Base-by-base conservation (phyloP, 1,139 yeast species). In the Yamadazyma siamensis region DNA sequence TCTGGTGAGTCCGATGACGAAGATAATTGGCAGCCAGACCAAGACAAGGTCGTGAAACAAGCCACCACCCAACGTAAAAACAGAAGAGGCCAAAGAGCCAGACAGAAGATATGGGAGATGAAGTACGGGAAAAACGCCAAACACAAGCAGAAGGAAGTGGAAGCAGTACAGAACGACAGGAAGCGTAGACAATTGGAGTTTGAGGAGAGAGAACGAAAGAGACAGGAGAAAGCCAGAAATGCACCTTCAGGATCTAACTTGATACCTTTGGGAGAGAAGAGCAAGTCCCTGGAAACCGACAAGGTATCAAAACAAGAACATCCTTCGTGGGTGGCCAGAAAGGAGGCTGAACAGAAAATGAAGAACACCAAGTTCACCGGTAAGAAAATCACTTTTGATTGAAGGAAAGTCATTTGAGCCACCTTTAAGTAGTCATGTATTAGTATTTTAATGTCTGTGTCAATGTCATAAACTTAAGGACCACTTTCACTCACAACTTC, bases 251-350 rank as follows among this genome's bases (percentile, higher is more conserved):
- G 70, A 22, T 54, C 71, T 2, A 65, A 65, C 38, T 48, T 46
- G 7, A 49, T 55, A 6, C 75, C 76, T 15, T 43, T 70, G 31
- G 74, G 71, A 13, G 54, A 50, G 25, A 52, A 72, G 41, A 49
- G 53, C 32, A n/a, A n/a, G n/a, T n/a, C n/a, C n/a, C n/a, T n/a
- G n/a, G 42, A 44, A 5, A 18, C 15, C 11, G 25, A 13, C 13
- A 15, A 16, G 21, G 25, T n/a, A 6, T 13, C 32, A 13, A 23
- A 28, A 15, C 15, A 26, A 20, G 41, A 34, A 11, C 98, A 91
- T 73, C 98, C 98, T 12, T 91, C 98, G 3, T 91, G 98, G 98
- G 80, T 78, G 47, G 98, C 98, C 13, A 82, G 81, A 61, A 73
- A 71, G 56, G 54, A 66, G 37, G 85, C 84, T 33, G 83, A 85